A percentile compares a stretch with the other conserved stretches of the same genome.
These are phyloP conservation scores for Tetrahymena elliotti DNA, from an alignment of 73 alveolate genomes.

Conservation along the genomic window DNA sequence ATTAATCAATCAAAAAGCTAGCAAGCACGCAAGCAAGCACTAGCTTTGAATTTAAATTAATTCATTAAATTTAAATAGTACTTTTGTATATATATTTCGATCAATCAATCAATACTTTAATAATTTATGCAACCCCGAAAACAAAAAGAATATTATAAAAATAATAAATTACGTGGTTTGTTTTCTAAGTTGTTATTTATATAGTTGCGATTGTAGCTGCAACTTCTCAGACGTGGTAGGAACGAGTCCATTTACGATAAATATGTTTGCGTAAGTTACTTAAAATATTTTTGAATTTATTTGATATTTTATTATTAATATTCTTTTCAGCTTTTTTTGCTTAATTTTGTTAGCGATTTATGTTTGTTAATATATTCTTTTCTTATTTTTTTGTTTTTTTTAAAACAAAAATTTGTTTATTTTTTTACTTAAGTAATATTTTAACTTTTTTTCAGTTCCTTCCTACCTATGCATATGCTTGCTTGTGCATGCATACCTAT, in stretches of 20 bases:
- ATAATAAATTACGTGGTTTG: not conserved
- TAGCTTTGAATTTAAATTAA: not conserved
- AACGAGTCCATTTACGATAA: not conserved
- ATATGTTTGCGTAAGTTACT: not conserved
- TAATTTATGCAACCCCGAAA: not conserved
- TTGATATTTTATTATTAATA: too few relatives aligned
- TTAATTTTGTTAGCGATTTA: not conserved
- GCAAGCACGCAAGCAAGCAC: not conserved
- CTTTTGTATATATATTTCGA: not conserved
- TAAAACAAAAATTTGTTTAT: not conserved
- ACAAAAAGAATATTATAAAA: not conserved
- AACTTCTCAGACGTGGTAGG: not conserved
- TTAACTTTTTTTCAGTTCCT: not conserved
- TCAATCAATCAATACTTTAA: not conserved
- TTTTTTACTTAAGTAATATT: not conserved
- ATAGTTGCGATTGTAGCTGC: not conserved
- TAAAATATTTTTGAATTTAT: too few relatives aligned
- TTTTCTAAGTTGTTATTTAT: not conserved
- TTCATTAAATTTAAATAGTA: not conserved
- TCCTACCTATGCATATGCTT: not conserved
- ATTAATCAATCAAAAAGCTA: not conserved
- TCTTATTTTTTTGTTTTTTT: not conserved
- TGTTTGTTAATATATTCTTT: not conserved
- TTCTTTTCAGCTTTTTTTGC: not conserved
- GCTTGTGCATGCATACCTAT: not conserved